These are phyloP conservation scores for Aspergillus saccharolyticus DNA, from an alignment of 495 filamentous ascomycete species.

Conservation along the genomic window DNA sequence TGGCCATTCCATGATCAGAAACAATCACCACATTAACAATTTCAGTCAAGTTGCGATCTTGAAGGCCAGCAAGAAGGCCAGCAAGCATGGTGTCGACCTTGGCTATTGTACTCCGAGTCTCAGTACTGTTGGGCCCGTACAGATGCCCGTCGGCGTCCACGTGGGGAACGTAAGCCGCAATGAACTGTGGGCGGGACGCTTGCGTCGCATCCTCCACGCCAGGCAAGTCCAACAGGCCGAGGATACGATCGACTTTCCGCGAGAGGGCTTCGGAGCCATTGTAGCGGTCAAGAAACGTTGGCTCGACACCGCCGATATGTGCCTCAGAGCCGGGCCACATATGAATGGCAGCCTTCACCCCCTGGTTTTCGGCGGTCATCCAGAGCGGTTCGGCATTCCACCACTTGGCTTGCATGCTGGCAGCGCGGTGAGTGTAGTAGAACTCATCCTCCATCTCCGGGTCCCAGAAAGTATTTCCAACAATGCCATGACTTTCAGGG, in stretches of 20 bases:
- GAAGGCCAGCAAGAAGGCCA: conserved; percentile 66
- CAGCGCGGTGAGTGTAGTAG: conserved; percentile 69
- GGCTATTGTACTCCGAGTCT: conserved; percentile 69
- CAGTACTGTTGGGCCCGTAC: conserved; percentile 90
- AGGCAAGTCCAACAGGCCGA: conserved; percentile 77
- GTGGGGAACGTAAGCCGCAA: conserved; percentile 90
- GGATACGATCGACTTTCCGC: conserved; percentile 69
- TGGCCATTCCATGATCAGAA: conserved; percentile 97
- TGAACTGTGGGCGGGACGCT: conserved; percentile 66
- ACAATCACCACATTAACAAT: conserved; percentile 98
- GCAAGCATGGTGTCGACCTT: conserved; percentile 76
- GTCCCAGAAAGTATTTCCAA: conserved; percentile 94
- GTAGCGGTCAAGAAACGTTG: conserved; percentile 74
- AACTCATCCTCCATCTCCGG: conserved; percentile 71
- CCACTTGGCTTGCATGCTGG: conserved; percentile 80
- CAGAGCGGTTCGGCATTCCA: conserved; percentile 92
- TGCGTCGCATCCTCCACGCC: conserved; percentile 50
- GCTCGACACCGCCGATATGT: conserved; percentile 58
- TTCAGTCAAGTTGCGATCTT: conserved; percentile 74
- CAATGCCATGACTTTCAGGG: conserved; percentile 88
- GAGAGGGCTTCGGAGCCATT: conserved; percentile 70
- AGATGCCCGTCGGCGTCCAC: conserved; percentile 82
- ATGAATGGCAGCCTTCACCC: conserved; percentile 74
- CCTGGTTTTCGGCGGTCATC: conserved; percentile 80
- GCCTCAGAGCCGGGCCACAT: conserved; percentile 99